Conservation (phyloP, 176 grass and related monocot genomes). For the Hordeum marinum region DNA sequence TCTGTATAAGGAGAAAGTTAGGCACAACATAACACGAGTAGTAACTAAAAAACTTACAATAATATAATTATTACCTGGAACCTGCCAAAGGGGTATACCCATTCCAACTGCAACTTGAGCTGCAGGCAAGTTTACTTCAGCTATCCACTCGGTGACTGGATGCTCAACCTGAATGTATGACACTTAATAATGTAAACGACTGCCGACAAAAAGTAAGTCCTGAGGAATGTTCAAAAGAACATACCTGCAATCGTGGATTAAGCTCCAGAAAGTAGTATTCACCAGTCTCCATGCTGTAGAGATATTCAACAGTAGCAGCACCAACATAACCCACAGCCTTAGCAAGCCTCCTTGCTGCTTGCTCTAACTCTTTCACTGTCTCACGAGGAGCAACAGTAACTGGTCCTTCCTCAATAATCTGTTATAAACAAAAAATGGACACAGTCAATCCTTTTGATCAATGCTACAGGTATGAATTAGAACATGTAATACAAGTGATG, state of each 20-base stretch:
- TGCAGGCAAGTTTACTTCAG: slow-evolving; percentile 91
- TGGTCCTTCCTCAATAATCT: slow-evolving; percentile 98
- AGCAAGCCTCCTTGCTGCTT: slow-evolving; percentile 96
- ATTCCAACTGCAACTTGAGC: slow-evolving; percentile 98
- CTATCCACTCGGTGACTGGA: slow-evolving; percentile 98
- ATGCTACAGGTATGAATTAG: neutral
- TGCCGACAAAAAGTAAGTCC: slow-evolving; percentile 2
- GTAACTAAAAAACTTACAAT: neutral
- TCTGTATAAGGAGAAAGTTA: slow-evolving; percentile 44
- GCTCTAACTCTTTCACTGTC: slow-evolving; percentile 87
- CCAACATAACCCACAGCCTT: slow-evolving; percentile 91
- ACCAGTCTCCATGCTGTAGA: slow-evolving; percentile 98
- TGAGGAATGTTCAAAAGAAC: slow-evolving; percentile 11
- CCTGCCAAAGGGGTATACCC: slow-evolving; percentile 97
- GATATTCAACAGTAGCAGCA: slow-evolving; percentile 97
- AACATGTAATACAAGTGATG: neutral
- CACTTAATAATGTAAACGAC: slow-evolving; percentile 19
- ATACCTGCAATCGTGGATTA: slow-evolving; percentile 84
- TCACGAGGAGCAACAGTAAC: slow-evolving; percentile 82
- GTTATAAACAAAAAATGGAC: slow-evolving; percentile 16
- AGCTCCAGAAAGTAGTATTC: slow-evolving; percentile 99
- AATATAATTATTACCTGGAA: slow-evolving; percentile 60
- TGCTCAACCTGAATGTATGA: slow-evolving; percentile 65
- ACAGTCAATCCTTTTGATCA: neutral
- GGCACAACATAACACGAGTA: neutral